phyloP scores from a whole-genome alignment of 768 basidiomycete species.

The Inosperma sp. region DNA sequence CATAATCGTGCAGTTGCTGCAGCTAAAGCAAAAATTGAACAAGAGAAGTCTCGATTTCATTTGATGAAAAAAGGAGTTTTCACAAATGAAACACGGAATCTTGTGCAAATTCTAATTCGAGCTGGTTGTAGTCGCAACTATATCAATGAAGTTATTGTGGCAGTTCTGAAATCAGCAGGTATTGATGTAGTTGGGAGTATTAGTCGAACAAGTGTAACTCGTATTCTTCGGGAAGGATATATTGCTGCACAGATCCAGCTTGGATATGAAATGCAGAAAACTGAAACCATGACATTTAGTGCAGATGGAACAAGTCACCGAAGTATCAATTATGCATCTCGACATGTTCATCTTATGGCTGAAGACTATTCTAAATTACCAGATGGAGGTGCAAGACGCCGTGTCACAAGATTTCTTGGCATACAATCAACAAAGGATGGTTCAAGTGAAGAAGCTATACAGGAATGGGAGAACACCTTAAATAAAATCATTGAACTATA shows the following conservation, averaged over 20 bases:
- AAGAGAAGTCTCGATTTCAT: conserved; percentile 11
- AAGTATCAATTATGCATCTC: conserved; percentile 20
- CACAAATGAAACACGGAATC: conserved; percentile 17
- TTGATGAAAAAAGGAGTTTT: conserved; percentile 19
- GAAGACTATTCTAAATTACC: conserved; percentile 13
- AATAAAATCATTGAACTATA: conserved; percentile 16
- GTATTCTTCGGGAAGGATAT: conserved; percentile 19
- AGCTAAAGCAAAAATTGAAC: conserved; percentile 5
- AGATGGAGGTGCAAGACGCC: conserved; percentile 1
- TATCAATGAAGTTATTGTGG: conserved; percentile 16
- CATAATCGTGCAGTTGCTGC: neutral
- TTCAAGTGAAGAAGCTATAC: conserved; percentile 20
- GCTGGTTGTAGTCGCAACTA: conserved; percentile 16
- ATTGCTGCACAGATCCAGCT: conserved; percentile 23
- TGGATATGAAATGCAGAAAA: conserved; percentile 17
- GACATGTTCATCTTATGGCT: conserved; percentile 18
- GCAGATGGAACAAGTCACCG: conserved; percentile 20
- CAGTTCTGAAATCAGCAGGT: conserved; percentile 16
- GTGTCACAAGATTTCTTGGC: conserved; percentile 19
- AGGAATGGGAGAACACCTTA: conserved; percentile 18
- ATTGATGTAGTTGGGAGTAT: conserved; percentile 14
- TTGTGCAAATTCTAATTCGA: conserved; percentile 15
- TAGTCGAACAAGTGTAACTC: conserved; percentile 12
- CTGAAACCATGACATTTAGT: conserved; percentile 18
- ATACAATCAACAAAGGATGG: conserved; percentile 19